Percentiles rank a stretch among this genome's conserved stretches.
Conservation (phyloP, 164 flowering plant species). For the Nelumbo lutea region DNA sequence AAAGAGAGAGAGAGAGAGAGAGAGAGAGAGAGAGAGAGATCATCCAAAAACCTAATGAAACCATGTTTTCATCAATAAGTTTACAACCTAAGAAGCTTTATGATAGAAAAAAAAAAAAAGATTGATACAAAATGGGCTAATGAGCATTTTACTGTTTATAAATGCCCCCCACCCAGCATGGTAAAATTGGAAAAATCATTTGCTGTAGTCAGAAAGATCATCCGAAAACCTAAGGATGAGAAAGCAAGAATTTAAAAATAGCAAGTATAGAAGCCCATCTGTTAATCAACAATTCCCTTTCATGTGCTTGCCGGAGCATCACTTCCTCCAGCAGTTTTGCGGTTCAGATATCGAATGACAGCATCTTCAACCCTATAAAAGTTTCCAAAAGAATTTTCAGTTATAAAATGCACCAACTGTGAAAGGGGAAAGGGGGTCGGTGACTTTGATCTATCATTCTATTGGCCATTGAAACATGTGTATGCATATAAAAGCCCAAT, state of each 20-base stretch:
- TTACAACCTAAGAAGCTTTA: no score
- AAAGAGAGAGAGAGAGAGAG: no score
- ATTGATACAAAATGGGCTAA: no score
- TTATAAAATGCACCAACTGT: background rate
- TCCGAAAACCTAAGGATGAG: background rate
- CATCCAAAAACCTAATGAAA: background rate
- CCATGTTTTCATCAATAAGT: background rate
- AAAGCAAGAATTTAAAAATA: background rate
- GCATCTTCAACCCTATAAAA: conserved; percentile 84
- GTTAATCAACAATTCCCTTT: background rate
- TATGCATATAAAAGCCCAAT: background rate
- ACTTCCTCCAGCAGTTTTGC: conserved; percentile 59
- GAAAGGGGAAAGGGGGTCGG: background rate
- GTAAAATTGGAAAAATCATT: background rate
- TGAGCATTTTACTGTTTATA: background rate
- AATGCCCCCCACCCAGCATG: background rate
- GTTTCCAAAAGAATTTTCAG: background rate
- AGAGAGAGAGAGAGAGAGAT: no score
- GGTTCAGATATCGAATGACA: conserved; percentile 79
- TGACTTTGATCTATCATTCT: no score
- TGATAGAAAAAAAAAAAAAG: no score
- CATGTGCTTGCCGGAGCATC: conserved; percentile 65
- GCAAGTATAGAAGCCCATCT: background rate
- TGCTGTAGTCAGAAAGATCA: background rate
- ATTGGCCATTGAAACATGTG: background rate